Conservation (phyloP, 2,329 filamentous ascomycete species). For the Sporothrix schenckii region DNA sequence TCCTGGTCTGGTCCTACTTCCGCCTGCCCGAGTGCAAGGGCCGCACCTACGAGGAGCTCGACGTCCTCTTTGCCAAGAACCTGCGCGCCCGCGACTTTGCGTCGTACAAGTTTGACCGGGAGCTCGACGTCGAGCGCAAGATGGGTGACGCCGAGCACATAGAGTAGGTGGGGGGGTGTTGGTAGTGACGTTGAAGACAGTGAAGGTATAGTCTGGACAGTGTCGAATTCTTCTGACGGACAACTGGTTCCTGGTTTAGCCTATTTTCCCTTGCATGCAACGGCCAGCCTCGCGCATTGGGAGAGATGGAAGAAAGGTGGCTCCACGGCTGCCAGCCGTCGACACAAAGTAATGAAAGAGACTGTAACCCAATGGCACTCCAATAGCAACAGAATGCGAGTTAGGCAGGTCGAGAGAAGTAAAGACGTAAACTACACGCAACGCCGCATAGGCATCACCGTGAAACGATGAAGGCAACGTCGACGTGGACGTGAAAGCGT, state of each 20-base stretch:
- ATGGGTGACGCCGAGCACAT: slow-evolving; percentile 1
- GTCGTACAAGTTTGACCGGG: not conserved
- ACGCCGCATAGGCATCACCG: no score
- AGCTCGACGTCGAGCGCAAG: slow-evolving; percentile 10
- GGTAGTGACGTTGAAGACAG: no score
- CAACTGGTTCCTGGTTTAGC: not conserved
- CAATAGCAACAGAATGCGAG: slow-evolving; percentile 1
- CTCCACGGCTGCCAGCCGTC: slow-evolving; percentile 6
- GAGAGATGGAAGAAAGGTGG: not conserved
- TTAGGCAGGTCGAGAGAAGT: not conserved
- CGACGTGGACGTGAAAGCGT: not conserved
- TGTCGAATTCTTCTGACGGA: no score
- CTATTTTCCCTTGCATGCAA: not conserved
- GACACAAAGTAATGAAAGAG: not conserved
- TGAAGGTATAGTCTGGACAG: no score
- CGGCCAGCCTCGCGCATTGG: not conserved
- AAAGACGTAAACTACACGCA: no score
- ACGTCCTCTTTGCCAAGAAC: slow-evolving; percentile 24
- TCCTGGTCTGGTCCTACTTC: slow-evolving; percentile 50
- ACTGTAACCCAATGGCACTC: not conserved
- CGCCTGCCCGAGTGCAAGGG: slow-evolving; percentile 51
- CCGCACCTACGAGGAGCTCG: slow-evolving; percentile 24
- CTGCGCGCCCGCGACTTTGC: slow-evolving; percentile 7
- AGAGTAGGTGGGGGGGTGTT: not conserved
- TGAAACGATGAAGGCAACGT: not conserved